Evolutionary conservation across 106 monocot species (phyloP), one percentile per base, ranked within the genome.

Genomic region (Triglochin maritima): DNA sequence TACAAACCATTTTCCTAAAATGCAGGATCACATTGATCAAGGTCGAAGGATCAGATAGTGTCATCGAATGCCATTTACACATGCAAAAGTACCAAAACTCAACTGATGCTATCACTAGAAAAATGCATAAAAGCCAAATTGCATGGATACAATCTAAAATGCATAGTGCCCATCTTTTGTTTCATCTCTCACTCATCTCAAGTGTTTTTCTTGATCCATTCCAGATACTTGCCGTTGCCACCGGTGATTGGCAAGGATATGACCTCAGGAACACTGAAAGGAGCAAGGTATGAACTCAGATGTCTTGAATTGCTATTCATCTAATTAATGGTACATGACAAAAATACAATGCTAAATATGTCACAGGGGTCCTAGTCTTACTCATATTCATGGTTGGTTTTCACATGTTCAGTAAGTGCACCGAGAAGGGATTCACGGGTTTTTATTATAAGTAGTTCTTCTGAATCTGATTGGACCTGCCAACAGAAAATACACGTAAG

Each of bases 301-400:
- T 15, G 29, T 29, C 29, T 17, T 13, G 11, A 17, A 61, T 7
- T 13, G 15, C 11, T 61, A 43, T 17, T 12, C 41, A 17, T 53
- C 53, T 41, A 2, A 54, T 68, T 16, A 29, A 12, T 53, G 54
- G 29, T 8, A 16, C 44, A 9, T 53, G 3, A 16, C 29, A 68
- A 9, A 29, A 11, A 15, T 47, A 12, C 4, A 8, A 14, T 49
- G 45, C 4, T 3, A 43, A 47, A 49, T 11, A 5, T 47, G 5
- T 45, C 45, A 6, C 45, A 6, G 49, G 46, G 6, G n/a, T 49
- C 4, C 17, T 14, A 60, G 55, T 44, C 78, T 82, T 98, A 91
- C 91, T 98, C 96, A 43, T 96, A 88, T 84, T 88, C 87, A 77
- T 96, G 96, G 69, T 96, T 88, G 53, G 84, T 43, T 64, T 96